phyloP scores from a whole-genome alignment of 2,329 filamentous ascomycete genomes.

The Ceratocystis colombiana region DNA sequence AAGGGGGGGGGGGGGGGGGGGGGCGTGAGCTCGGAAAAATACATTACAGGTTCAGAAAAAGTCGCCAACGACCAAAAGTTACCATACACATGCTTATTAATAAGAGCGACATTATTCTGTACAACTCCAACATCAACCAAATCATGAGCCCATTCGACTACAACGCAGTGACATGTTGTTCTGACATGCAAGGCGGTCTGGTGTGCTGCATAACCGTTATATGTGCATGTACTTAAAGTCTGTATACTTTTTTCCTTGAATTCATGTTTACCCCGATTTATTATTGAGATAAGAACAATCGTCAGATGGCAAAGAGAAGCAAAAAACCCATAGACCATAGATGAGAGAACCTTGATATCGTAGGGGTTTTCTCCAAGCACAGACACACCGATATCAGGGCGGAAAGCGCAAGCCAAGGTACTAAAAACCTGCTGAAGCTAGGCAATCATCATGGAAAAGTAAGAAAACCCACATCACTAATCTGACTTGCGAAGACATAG shows the following conservation, averaged over 20 bases:
- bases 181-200: not conserved
- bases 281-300: conserved; percentile 4
- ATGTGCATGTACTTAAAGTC: not conserved
- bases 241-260: not conserved
- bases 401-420: not conserved
- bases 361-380: not conserved
- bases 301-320: not conserved
- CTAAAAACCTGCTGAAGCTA: too few species aligned
- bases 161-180: not conserved
- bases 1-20: not conserved
- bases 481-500: not conserved
- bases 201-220: not conserved
- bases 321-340: not conserved
- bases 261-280: not conserved
- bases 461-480: conserved; percentile 2
- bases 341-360: not conserved
- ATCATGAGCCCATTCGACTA: not conserved
- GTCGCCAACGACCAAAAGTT: not conserved
- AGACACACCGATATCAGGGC: not conserved
- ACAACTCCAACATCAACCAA: conserved; percentile 8
- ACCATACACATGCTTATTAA: not conserved
- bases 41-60: not conserved
- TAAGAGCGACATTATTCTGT: conserved; percentile 1
- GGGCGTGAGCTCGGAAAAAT: conserved; percentile 1
- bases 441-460: not conserved